Base-by-base conservation (phyloP, 225 moss, liverwort and hornwort genomes). In the Polytrichum formosum region DNA sequence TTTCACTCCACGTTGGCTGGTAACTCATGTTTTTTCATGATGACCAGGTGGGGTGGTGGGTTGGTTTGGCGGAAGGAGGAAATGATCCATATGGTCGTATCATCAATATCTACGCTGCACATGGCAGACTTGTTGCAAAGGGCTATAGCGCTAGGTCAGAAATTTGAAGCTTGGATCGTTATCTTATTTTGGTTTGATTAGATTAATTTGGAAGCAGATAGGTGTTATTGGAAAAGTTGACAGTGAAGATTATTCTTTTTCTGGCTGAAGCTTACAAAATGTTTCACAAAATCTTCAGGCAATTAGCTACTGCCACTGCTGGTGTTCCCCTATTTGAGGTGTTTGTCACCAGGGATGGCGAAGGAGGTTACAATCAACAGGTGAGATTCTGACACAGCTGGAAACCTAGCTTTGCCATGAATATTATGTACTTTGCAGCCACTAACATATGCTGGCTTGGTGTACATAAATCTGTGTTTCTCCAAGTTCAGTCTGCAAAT, bases 11-110 rank as follows among this genome's bases (percentile, higher is more conserved):
- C 3, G 13, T 3, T 13, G 46, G 4, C 46, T 46, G 46, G 13
- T 46, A 46, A 46, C 46, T 46, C 58, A 58, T 20, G n/a, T 75
- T 23, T 79, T 69, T 71, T 67, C 77, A 65, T 68, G 28, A 29
- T 76, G 31, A 68, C 46, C 81, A 96, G 96, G 93, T 94, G 23
- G 98, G 98, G 65, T 98, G 98, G 98, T 98, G 98, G 98, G 94
- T 88, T 62, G 98, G 98, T 60, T 85, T 98, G 64, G 92, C 92
- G 75, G 98, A 98, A 85, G 92, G 92, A 82, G 91, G 91, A 65
- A 92, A 92, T 75, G 98, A 98, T 72, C 98, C 98, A 8, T 98
- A 91, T 72, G 98, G 98, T 67, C 94, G 94, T 31, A 92, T 98
- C 61, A 87, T 98, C 33, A 92, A 92, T 73, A 89, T 98, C 69